Conservation (phyloP, 2,329 filamentous ascomycete species). For the Fusarium udum region DNA sequence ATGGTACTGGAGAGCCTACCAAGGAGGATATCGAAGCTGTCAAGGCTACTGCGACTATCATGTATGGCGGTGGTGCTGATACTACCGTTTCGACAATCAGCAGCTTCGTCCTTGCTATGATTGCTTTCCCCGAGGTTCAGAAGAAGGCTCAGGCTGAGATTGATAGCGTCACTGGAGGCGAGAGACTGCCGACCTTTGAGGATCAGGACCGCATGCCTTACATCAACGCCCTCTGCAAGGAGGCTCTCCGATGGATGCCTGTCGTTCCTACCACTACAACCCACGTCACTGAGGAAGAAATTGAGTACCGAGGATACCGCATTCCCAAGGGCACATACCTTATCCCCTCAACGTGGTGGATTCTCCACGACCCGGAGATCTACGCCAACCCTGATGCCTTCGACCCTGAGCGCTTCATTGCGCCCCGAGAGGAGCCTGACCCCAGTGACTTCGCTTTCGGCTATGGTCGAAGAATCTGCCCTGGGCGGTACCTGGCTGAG, state of each 20-base stretch:
- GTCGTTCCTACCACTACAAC: constrained; percentile 50
- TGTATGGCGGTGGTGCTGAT: constrained; percentile 46
- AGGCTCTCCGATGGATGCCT: constrained; percentile 46
- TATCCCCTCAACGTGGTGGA: constrained; percentile 39
- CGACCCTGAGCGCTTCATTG: constrained; percentile 47
- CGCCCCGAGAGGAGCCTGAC: constrained; percentile 44
- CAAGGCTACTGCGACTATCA: constrained; percentile 37
- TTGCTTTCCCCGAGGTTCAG: constrained; percentile 38
- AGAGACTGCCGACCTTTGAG: constrained; percentile 41
- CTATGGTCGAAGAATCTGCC: constrained; percentile 50
- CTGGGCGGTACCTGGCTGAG: constrained; percentile 48
- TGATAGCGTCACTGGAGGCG: constrained; percentile 42
- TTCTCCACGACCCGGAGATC: constrained; percentile 69
- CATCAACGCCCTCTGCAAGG: constrained; percentile 45
- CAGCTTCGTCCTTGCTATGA: constrained; percentile 42
- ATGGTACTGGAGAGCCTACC: not conserved
- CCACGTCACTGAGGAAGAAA: constrained; percentile 49
- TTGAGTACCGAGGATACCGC: constrained; percentile 36
- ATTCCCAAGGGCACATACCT: constrained; percentile 45
- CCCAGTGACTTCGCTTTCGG: constrained; percentile 46
- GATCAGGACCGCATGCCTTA: constrained; percentile 46
- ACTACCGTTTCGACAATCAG: constrained; percentile 42
- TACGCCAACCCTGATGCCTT: constrained; percentile 59
- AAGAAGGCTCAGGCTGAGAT: constrained; percentile 43
- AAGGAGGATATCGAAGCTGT: constrained; percentile 39